These are phyloP conservation scores for Ogataea saltuana DNA, from an alignment of 805 yeast genomes.

Conservation along the genomic window DNA sequence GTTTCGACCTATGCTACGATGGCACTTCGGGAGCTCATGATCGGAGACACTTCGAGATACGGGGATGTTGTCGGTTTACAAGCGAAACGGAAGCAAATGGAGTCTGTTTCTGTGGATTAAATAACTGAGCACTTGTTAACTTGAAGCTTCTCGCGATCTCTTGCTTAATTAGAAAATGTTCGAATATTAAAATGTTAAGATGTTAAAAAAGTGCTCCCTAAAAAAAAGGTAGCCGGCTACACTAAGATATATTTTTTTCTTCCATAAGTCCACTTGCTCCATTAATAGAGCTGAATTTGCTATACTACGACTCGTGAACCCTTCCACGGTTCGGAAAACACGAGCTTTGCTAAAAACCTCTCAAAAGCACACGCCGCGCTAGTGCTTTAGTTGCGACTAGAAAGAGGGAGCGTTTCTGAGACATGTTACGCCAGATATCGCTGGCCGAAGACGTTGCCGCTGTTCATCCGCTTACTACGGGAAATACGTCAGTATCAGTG, in stretches of 20 bases:
- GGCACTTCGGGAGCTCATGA: slow-evolving; percentile 92
- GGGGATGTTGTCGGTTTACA: slow-evolving; percentile 21
- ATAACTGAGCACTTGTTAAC: background rate
- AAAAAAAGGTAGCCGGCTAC: background rate
- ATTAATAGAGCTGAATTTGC: background rate
- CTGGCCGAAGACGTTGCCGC: slow-evolving; percentile 19
- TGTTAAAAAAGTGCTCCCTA: background rate
- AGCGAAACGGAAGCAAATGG: background rate
- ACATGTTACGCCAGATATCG: slow-evolving; percentile 24
- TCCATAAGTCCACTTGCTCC: background rate
- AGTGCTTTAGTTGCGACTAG: too few species aligned
- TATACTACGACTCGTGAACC: too few species aligned
- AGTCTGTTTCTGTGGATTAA: background rate
- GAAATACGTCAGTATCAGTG: slow-evolving; percentile 13
- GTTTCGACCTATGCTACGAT: slow-evolving; percentile 95
- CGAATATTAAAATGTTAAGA: too few species aligned
- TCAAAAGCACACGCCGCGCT: slow-evolving; percentile 6
- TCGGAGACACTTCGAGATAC: slow-evolving; percentile 54
- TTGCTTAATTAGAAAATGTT: too few species aligned
- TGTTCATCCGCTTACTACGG: slow-evolving; percentile 16
- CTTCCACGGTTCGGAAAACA: too few species aligned
- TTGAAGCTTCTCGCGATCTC: background rate
- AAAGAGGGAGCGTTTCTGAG: too few species aligned
- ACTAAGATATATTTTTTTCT: background rate
- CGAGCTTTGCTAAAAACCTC: too few species aligned